These are phyloP conservation scores for Silene vulgaris DNA, from an alignment of 179 eudicot genomes.

Conservation along the genomic window DNA sequence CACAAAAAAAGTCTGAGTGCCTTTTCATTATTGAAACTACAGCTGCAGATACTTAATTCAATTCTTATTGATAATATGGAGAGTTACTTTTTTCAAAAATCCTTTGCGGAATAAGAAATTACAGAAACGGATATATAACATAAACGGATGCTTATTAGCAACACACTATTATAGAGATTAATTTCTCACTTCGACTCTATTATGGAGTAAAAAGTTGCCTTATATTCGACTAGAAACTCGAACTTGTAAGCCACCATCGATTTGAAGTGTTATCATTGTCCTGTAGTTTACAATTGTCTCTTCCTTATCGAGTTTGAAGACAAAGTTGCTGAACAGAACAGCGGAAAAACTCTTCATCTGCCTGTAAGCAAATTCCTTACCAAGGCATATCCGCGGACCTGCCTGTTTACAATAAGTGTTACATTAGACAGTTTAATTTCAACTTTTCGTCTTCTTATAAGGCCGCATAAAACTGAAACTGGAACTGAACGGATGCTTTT, in stretches of 20 bases:
- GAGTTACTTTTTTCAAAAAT: no score
- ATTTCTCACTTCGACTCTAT: neutral
- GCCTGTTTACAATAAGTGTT: slow-evolving; percentile 40
- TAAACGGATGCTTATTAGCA: no score
- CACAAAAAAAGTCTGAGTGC: no score
- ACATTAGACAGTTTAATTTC: neutral
- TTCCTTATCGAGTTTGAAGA: slow-evolving; percentile 47
- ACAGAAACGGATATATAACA: neutral
- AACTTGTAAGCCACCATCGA: slow-evolving; percentile 51
- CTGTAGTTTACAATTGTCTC: slow-evolving; percentile 37
- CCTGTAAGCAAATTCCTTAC: slow-evolving; percentile 79
- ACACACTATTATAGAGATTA: neutral
- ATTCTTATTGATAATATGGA: no score
- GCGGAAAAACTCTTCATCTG: slow-evolving; percentile 77
- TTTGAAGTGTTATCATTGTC: slow-evolving; percentile 55
- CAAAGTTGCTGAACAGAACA: slow-evolving; percentile 40
- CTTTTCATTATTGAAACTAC: neutral
- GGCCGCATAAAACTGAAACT: neutral
- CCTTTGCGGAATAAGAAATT: neutral
- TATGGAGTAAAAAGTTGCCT: neutral
- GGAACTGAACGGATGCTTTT: no score
- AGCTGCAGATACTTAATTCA: neutral
- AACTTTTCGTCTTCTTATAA: no score
- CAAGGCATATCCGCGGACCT: slow-evolving; percentile 75
- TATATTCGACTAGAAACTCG: slow-evolving; percentile 27